phyloP scores from a whole-genome alignment of 345 rosid species.

The Eucalyptus paniculata region DNA sequence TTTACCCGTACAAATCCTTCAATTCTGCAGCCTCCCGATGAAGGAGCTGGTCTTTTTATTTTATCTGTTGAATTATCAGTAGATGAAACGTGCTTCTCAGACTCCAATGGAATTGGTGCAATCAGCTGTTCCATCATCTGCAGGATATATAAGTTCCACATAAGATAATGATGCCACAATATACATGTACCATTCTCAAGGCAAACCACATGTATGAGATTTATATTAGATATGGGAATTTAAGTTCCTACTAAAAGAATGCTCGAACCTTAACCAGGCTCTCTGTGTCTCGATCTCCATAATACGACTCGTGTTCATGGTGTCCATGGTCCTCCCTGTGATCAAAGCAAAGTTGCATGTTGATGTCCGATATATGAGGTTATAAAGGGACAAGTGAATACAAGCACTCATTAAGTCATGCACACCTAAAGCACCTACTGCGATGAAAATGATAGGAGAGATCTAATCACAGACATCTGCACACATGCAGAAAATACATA shows the following conservation, averaged over 20 bases:
- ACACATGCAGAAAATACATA: background rate
- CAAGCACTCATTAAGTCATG: background rate
- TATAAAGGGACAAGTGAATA: background rate
- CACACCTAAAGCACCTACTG: background rate
- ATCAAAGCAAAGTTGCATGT: background rate
- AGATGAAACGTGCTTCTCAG: conserved; percentile 26
- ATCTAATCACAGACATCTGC: background rate
- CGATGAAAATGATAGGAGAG: background rate
- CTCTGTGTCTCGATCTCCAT: conserved; percentile 98
- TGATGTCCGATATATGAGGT: background rate
- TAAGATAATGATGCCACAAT: background rate
- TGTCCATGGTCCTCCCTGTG: conserved; percentile 81
- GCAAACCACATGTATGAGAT: background rate
- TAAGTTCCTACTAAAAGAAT: background rate
- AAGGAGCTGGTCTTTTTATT: conserved; percentile 72
- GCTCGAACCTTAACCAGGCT: conserved; percentile 70
- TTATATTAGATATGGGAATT: background rate
- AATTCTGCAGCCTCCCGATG: conserved; percentile 87
- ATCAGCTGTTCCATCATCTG: conserved; percentile 72
- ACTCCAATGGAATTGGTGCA: conserved; percentile 50
- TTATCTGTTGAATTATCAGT: conserved; percentile 26
- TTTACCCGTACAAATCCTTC: conserved; percentile 96
- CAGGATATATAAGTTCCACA: background rate
- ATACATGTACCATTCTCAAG: background rate
- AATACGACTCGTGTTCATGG: conserved; percentile 95